phyloP scores from a whole-genome alignment of 352 stramenopile species.

The Phytophthora brassicae region DNA sequence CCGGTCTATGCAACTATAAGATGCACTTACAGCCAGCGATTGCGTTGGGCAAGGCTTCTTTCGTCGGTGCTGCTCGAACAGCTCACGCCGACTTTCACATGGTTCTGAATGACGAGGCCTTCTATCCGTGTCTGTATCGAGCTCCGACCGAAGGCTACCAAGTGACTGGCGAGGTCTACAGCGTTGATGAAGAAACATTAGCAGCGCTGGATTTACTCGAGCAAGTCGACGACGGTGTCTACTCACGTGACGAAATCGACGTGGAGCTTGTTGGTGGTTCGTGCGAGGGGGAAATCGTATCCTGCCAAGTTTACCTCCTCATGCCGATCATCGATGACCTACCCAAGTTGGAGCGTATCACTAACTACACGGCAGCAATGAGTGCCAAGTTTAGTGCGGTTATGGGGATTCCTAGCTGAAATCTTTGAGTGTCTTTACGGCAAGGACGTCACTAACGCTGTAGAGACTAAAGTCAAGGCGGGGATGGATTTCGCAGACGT shows the following conservation, averaged over 20 bases:
- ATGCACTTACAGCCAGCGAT: conserved; percentile 60
- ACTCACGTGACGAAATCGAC: conserved; percentile 50
- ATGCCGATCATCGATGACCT: conserved; percentile 45
- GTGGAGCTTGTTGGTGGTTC: conserved; percentile 39
- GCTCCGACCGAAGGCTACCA: conserved; percentile 39
- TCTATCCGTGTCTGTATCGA: conserved; percentile 69
- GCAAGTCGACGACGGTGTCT: conserved; percentile 47
- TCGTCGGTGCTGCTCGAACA: conserved; percentile 47
- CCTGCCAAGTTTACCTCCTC: conserved; percentile 44
- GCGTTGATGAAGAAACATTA: conserved; percentile 55
- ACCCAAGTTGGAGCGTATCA: conserved; percentile 33
- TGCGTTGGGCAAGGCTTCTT: conserved; percentile 48
- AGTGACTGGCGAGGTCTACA: conserved; percentile 63
- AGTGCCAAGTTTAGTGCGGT: conserved; percentile 36
- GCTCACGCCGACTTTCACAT: conserved; percentile 49
- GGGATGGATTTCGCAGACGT: conserved; percentile 42
- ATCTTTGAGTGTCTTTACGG: conserved; percentile 64
- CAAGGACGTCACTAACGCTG: conserved; percentile 25
- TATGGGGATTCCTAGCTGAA: conserved; percentile 40
- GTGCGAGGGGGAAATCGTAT: conserved; percentile 18
- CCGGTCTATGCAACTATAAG: conserved; percentile 69
- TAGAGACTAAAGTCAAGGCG: conserved; percentile 35
- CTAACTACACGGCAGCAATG: conserved; percentile 42
- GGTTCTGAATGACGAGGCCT: conserved; percentile 60
- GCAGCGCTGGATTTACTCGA: conserved; percentile 62